phyloP scores from a whole-genome alignment of 1,284 basidiomycete genomes.

The Papiliotrema nemorosa region DNA sequence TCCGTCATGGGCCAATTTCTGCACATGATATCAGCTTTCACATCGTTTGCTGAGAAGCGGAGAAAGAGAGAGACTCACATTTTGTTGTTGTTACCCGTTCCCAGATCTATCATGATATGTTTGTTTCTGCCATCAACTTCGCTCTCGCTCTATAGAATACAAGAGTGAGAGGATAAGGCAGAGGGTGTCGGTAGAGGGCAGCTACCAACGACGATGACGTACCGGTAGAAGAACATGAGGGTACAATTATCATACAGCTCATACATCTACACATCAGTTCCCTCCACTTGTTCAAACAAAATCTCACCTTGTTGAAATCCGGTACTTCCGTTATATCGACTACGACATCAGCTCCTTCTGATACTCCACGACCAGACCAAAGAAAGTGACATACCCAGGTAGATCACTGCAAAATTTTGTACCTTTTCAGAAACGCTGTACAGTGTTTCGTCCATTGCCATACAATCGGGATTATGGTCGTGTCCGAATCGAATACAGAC shows the following conservation, averaged over 20 bases:
- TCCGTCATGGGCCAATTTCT: constrained; percentile 98
- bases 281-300: background rate
- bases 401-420: constrained; percentile 97
- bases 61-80: constrained; percentile 60
- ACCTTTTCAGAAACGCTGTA: constrained; percentile 91
- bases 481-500: constrained; percentile 95
- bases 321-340: constrained; percentile 96
- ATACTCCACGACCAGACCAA: background rate
- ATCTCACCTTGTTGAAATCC: constrained; percentile 92
- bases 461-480: constrained; percentile 92
- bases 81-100: constrained; percentile 99
- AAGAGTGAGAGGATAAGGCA: background rate
- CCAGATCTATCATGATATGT: constrained; percentile 99
- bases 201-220: constrained; percentile 34
- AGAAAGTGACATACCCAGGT: constrained; percentile 54
- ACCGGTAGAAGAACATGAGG: constrained; percentile 98
- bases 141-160: constrained; percentile 1
- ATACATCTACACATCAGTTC: constrained; percentile 40
- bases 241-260: constrained; percentile 87
- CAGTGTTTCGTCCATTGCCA: constrained; percentile 98
- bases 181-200: background rate
- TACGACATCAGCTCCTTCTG: constrained; percentile 5
- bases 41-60: too few species aligned
- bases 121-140: constrained; percentile 75
- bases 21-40: constrained; percentile 4